These are phyloP conservation scores for Diaporthe australafricana DNA, from an alignment of 2,329 filamentous ascomycete genomes.

Conservation along the genomic window DNA sequence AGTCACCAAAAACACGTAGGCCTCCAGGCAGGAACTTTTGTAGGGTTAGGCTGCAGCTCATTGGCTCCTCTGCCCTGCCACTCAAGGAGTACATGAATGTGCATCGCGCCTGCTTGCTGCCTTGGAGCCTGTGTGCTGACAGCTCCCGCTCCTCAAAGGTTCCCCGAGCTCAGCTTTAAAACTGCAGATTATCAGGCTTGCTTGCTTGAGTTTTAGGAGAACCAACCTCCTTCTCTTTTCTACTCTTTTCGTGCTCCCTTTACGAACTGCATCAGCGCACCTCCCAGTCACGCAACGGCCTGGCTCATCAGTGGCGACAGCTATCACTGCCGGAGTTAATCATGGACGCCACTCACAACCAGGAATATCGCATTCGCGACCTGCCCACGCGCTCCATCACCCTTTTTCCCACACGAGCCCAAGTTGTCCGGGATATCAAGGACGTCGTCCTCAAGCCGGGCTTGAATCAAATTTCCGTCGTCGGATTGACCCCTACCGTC, in stretches of 20 bases:
- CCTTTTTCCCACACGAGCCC: slow-evolving; percentile 71
- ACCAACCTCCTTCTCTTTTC: too few species aligned
- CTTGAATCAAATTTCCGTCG: slow-evolving; percentile 66
- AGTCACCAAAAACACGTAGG: not conserved
- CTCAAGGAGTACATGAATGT: not conserved
- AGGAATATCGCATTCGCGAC: slow-evolving; percentile 67
- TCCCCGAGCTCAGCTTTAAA: too few species aligned
- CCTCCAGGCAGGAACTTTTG: slow-evolving; percentile 20
- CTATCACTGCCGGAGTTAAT: slow-evolving; percentile 1
- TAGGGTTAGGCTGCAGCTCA: slow-evolving; percentile 11
- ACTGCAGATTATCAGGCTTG: not conserved
- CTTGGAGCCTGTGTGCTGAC: not conserved
- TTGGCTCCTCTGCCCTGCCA: not conserved
- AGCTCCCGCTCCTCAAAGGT: too few species aligned
- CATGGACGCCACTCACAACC: slow-evolving; percentile 55
- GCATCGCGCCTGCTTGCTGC: not conserved
- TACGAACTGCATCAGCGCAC: not conserved
- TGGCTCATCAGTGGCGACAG: not conserved
- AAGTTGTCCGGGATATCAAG: slow-evolving; percentile 70
- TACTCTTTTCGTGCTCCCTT: not conserved
- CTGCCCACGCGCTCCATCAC: slow-evolving; percentile 71
- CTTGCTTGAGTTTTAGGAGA: too few species aligned
- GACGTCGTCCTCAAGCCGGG: slow-evolving; percentile 65
- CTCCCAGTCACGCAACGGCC: too few species aligned
- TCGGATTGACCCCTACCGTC: slow-evolving; percentile 64